These are phyloP conservation scores for Lactarius sp. DNA, from an alignment of 768 basidiomycete genomes.

Conservation along the genomic window DNA sequence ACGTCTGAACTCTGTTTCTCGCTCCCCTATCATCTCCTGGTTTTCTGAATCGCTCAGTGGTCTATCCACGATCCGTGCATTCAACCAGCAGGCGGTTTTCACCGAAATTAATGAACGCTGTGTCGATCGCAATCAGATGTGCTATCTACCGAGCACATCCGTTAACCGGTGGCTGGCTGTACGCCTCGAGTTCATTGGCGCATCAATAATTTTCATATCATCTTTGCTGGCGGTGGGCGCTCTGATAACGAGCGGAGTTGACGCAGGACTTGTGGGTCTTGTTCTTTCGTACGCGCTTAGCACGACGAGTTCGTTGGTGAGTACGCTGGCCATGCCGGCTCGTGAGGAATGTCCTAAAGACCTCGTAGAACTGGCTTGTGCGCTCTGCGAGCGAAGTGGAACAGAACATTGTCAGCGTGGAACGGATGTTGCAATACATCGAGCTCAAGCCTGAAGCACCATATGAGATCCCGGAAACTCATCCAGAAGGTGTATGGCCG, in stretches of 20 bases:
- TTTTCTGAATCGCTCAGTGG: constrained; percentile 76
- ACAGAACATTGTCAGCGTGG: constrained; percentile 85
- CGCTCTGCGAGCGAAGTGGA: constrained; percentile 84
- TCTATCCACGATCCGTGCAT: constrained; percentile 79
- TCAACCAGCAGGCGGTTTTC: constrained; percentile 65
- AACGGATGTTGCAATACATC: constrained; percentile 81
- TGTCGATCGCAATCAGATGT: constrained; percentile 84
- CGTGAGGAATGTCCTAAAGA: background rate
- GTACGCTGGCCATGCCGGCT: constrained; percentile 26
- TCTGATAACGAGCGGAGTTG: constrained; percentile 70
- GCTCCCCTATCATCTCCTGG: constrained; percentile 89
- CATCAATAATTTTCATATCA: constrained; percentile 70
- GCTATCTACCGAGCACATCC: constrained; percentile 51
- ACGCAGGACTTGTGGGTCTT: constrained; percentile 84
- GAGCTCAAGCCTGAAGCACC: constrained; percentile 71
- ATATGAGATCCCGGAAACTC: constrained; percentile 54
- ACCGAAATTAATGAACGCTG: constrained; percentile 62
- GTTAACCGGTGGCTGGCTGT: constrained; percentile 84
- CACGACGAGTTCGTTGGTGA: constrained; percentile 74
- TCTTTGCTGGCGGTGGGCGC: constrained; percentile 63
- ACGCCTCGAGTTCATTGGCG: constrained; percentile 79
- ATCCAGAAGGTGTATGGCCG: constrained; percentile 65
- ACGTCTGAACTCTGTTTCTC: constrained; percentile 79
- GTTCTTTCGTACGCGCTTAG: constrained; percentile 81
- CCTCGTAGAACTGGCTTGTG: constrained; percentile 72